Percentiles rank a stretch among this genome's conserved stretches.
Evolutionary conservation across 768 basidiomycete genomes (phyloP).

Genomic region (Rhizopogon vinicolor): DNA sequence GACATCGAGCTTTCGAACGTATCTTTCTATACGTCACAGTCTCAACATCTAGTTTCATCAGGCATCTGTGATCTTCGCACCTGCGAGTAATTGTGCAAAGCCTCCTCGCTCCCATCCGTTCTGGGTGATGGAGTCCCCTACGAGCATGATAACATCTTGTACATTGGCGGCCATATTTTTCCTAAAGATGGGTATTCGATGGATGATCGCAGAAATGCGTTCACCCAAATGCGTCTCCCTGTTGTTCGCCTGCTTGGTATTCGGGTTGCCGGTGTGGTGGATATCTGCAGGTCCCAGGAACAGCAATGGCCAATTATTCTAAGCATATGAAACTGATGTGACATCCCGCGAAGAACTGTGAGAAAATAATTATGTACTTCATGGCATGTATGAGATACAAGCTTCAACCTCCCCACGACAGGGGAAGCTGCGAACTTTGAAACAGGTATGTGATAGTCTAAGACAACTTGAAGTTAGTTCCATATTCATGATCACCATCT

Average conservation of each 20-base stretch:
- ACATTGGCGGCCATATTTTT: constrained; percentile 49
- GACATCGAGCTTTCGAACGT: constrained; percentile 79
- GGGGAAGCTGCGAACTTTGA: too few species aligned
- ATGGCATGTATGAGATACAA: too few species aligned
- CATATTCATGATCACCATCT: neutral
- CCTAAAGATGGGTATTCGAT: too few species aligned
- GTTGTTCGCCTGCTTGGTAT: too few species aligned
- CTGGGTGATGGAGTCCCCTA: constrained; percentile 83
- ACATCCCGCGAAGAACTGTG: neutral
- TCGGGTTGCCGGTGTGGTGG: too few species aligned
- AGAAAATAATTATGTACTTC: too few species aligned
- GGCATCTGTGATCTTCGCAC: constrained; percentile 10
- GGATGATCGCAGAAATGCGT: too few species aligned
- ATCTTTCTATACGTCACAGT: constrained; percentile 47
- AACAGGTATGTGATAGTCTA: too few species aligned
- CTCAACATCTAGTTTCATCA: neutral
- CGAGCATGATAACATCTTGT: constrained; percentile 66
- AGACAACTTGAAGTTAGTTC: too few species aligned
- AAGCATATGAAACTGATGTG: neutral
- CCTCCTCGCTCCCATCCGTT: constrained; percentile 56
- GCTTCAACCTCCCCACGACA: too few species aligned
- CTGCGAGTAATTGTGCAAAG: constrained; percentile 61
- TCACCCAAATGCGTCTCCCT: too few species aligned
- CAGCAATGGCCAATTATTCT: neutral
- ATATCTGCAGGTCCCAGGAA: too few species aligned